Conservation (phyloP, 2,329 filamentous ascomycete species). For the Laburnicola sp. region DNA sequence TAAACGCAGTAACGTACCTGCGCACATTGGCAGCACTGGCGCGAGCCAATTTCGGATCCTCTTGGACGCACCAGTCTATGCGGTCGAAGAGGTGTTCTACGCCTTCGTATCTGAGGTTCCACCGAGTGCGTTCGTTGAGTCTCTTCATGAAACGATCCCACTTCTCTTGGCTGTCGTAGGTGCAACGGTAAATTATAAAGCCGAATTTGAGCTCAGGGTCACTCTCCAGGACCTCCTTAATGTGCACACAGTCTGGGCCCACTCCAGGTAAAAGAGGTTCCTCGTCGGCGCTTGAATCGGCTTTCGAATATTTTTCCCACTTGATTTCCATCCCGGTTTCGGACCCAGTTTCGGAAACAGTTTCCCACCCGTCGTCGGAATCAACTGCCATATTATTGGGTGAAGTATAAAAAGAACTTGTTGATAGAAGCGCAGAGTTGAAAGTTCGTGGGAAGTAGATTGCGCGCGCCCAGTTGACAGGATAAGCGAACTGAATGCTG, state of each 20-base stretch:
- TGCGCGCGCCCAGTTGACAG: not conserved
- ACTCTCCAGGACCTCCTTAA: not conserved
- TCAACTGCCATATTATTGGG: not conserved
- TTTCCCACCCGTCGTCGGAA: not conserved
- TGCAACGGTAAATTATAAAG: slow-evolving; percentile 20
- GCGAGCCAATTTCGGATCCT: slow-evolving; percentile 9
- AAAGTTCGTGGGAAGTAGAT: not conserved
- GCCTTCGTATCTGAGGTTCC: slow-evolving; percentile 7
- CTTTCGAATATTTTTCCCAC: not conserved
- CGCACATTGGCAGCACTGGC: not conserved
- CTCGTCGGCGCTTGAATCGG: not conserved
- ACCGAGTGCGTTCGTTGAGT: slow-evolving; percentile 9
- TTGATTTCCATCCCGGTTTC: not conserved
- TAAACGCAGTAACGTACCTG: not conserved
- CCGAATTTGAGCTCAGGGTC: slow-evolving; percentile 12
- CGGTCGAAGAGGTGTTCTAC: slow-evolving; percentile 9
- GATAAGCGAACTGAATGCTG: not conserved
- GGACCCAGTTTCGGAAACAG: not conserved
- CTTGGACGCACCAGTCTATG: slow-evolving; percentile 17
- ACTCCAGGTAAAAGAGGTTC: not conserved
- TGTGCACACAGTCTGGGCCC: not conserved
- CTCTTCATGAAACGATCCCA: slow-evolving; percentile 17
- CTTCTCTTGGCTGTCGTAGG: slow-evolving; percentile 9
- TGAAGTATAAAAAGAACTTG: too few relatives aligned
- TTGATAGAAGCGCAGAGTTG: not conserved